These are phyloP conservation scores for Crassisporium funariophilum DNA, from an alignment of 768 basidiomycete species.

Conservation along the genomic window DNA sequence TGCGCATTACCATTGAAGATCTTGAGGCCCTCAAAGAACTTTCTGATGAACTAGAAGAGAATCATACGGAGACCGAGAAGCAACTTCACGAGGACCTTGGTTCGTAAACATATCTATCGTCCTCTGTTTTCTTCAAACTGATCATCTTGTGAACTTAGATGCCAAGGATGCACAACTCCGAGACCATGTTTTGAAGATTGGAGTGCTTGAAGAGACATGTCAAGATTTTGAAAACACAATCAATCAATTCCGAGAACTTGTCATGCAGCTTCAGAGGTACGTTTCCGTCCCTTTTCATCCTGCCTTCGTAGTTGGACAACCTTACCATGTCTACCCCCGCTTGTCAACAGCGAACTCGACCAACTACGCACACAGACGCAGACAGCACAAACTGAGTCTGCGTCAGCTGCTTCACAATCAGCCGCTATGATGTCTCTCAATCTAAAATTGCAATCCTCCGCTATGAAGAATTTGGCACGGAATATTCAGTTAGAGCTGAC, in stretches of 20 bases:
- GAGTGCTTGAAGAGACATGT: conserved; percentile 74
- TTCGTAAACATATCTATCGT: conserved; percentile 34
- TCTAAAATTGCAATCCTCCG: conserved; percentile 90
- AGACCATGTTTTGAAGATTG: conserved; percentile 66
- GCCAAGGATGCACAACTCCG: conserved; percentile 70
- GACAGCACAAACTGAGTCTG: conserved; percentile 80
- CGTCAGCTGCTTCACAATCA: conserved; percentile 81
- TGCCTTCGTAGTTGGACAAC: not conserved
- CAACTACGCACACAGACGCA: conserved; percentile 81
- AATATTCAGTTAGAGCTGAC: conserved; percentile 88
- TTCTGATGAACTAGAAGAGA: conserved; percentile 96
- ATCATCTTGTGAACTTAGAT: conserved; percentile 40
- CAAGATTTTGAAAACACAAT: conserved; percentile 89
- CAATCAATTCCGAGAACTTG: conserved; percentile 89
- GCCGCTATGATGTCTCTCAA: conserved; percentile 95
- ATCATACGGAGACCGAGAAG: conserved; percentile 92
- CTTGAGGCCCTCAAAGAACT: conserved; percentile 95
- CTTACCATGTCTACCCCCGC: not conserved
- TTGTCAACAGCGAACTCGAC: conserved; percentile 75
- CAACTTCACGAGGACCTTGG: conserved; percentile 88
- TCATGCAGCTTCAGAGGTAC: conserved; percentile 79
- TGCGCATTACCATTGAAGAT: conserved; percentile 95
- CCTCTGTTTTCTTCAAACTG: not conserved
- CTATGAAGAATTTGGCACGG: conserved; percentile 87
- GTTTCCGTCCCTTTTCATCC: conserved; percentile 14